phyloP scores from a whole-genome alignment of 2,329 filamentous ascomycete species.

The Xylariaceae sp. region DNA sequence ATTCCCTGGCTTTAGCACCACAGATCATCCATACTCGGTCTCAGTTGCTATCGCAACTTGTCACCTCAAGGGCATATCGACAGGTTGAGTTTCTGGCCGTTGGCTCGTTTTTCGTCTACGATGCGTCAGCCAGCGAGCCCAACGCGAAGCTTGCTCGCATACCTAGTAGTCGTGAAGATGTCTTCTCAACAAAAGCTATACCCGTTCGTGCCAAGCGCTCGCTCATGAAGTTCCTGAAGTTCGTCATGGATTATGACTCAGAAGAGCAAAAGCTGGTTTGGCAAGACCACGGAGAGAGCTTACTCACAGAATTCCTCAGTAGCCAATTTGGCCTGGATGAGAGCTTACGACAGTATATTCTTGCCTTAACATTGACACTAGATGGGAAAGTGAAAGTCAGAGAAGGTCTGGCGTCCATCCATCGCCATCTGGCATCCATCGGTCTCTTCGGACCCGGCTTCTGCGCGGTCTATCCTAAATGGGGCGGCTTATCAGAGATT shows the following conservation, averaged over 20 bases:
- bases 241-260: slow-evolving; percentile 70
- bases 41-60: slow-evolving; percentile 69
- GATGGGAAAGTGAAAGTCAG: slow-evolving; percentile 56
- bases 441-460: slow-evolving; percentile 87
- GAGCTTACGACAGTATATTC: slow-evolving; percentile 58
- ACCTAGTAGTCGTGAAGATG: slow-evolving; percentile 85
- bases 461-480: slow-evolving; percentile 85
- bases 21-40: slow-evolving; percentile 84
- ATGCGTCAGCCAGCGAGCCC: slow-evolving; percentile 27
- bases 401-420: slow-evolving; percentile 68
- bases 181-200: slow-evolving; percentile 75
- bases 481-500: slow-evolving; percentile 85
- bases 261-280: slow-evolving; percentile 51
- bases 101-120: slow-evolving; percentile 83
- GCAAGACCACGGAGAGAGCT: slow-evolving; percentile 49
- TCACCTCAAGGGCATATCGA: slow-evolving; percentile 83
- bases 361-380: slow-evolving; percentile 71
- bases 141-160: slow-evolving; percentile 58
- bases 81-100: slow-evolving; percentile 93
- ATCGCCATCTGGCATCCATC: slow-evolving; percentile 79
- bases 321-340: slow-evolving; percentile 63
- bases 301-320: slow-evolving; percentile 56
- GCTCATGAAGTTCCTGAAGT: slow-evolving; percentile 91
- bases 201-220: slow-evolving; percentile 76
- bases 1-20: slow-evolving; percentile 79